phyloP scores from a whole-genome alignment of 257 asterid species.

The Knoxia roxburghii region DNA sequence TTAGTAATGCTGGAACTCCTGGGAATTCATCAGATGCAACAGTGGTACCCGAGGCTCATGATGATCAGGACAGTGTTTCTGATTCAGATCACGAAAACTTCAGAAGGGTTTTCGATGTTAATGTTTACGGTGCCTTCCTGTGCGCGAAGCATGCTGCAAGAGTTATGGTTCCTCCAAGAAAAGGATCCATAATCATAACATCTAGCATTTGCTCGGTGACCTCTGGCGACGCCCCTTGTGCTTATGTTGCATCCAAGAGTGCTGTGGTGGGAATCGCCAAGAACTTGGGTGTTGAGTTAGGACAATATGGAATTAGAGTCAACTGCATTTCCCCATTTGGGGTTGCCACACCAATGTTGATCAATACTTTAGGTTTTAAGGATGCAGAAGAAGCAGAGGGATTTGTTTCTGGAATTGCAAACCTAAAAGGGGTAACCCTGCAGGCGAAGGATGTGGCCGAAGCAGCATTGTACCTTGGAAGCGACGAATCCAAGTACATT shows the following conservation, averaged over 20 bases:
- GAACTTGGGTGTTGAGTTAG: constrained; percentile 7
- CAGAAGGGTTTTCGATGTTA: not conserved
- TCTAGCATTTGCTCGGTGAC: not conserved
- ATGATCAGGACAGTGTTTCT: not conserved
- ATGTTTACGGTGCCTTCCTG: not conserved
- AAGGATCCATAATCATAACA: not conserved
- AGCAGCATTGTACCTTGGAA: constrained; percentile 7
- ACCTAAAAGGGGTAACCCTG: not conserved
- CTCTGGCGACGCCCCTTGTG: too few species aligned
- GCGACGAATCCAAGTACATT: too few species aligned
- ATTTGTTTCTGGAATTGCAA: not conserved
- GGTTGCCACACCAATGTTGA: not conserved
- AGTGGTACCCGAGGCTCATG: too few species aligned
- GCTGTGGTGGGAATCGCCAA: not conserved
- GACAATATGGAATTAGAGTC: not conserved
- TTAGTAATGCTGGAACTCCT: not conserved
- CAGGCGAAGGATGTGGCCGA: constrained; percentile 10
- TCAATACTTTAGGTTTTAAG: not conserved
- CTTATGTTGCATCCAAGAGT: not conserved
- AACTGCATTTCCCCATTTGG: not conserved
- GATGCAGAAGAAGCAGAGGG: not conserved
- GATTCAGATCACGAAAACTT: not conserved
- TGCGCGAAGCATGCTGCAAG: constrained; percentile 3
- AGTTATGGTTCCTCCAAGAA: constrained; percentile 1
- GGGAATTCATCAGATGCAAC: not conserved